Base-by-base conservation (phyloP, 441 rosid species). In the Jatropha multifida region DNA sequence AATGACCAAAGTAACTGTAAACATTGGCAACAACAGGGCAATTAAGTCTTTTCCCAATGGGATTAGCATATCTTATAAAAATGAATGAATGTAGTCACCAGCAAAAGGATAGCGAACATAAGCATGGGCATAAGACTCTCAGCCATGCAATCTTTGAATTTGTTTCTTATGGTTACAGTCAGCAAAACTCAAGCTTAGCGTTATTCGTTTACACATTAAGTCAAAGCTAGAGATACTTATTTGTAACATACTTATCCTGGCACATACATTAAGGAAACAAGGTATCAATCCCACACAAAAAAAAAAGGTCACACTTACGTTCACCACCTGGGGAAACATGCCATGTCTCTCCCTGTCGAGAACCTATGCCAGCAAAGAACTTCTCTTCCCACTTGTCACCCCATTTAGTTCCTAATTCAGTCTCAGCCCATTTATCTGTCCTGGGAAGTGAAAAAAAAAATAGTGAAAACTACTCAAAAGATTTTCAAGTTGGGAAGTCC, bases 391-490 rank as follows among this genome's bases (percentile, higher is more conserved):
- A 96, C 87, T 96, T 96, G 89, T 96, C 99, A 81, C 98, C 99
- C 98, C 98, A 93, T 84, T 93, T 96, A 75, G 98, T 93, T 76
- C 97, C 97, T 74, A 96, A 78, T 78, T 96, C 97, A 41, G 98
- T 96, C 90, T 96, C 99, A 12, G 99, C 99, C 99, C 98, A 96
- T 88, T 96, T 96, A 85, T 96, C 98, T 68, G 99, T 96, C 99
- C 99, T 96, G 97, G 77, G 81, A 79, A 84, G 74, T 68, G 67
- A 71, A 80, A 74, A 70, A 55, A 72, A 68, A 75, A 75, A 61
- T 17, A 70, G 27, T 63, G 26, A 71, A 54, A 72, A 69, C 37
- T 49, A 58, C n/a, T 52, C 20, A 26, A 69, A 80, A 44, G 38
- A 18, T 7, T 38, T 56, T 62, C 32, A 7, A 23, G 49, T 27